Percentiles rank a stretch among this genome's conserved stretches.
Evolutionary conservation across 768 basidiomycete species (phyloP).

Genomic region (Xerocomus potaroensis): DNA sequence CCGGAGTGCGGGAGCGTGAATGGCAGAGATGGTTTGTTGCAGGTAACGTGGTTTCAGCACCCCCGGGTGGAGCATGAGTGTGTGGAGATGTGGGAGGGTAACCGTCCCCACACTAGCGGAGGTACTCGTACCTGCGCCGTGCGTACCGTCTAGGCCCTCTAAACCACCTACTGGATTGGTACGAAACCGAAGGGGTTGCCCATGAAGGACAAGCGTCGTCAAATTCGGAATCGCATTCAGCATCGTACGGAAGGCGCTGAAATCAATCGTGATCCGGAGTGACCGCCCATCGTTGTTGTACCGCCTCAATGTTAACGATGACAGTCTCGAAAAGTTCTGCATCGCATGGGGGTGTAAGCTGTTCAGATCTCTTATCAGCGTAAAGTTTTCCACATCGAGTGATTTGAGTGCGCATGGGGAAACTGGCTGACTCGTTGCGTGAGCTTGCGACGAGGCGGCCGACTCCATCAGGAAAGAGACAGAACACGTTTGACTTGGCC

Average conservation of each 20-base stretch:
- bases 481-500: constrained; percentile 28
- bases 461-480: constrained; percentile 23
- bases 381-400: constrained; percentile 28
- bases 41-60: constrained; percentile 31
- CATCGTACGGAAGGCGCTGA: constrained; percentile 24
- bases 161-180: constrained; percentile 7
- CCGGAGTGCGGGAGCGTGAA: constrained; percentile 26
- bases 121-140: background rate
- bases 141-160: constrained; percentile 1
- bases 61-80: constrained; percentile 27
- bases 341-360: constrained; percentile 12
- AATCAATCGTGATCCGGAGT: constrained; percentile 27
- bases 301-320: constrained; percentile 26
- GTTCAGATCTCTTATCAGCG: constrained; percentile 17
- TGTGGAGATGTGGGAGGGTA: constrained; percentile 26
- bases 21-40: constrained; percentile 27
- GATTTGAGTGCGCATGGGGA: constrained; percentile 21
- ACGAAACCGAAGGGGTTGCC: constrained; percentile 28
- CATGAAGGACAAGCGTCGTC: constrained; percentile 25
- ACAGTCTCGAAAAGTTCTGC: constrained; percentile 18
- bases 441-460: constrained; percentile 3
- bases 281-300: constrained; percentile 27
- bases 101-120: constrained; percentile 2
- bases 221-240: constrained; percentile 20
- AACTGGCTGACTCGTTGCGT: background rate